These are phyloP conservation scores for Eutypa lata DNA, from an alignment of 2,329 filamentous ascomycete species.

Conservation along the genomic window DNA sequence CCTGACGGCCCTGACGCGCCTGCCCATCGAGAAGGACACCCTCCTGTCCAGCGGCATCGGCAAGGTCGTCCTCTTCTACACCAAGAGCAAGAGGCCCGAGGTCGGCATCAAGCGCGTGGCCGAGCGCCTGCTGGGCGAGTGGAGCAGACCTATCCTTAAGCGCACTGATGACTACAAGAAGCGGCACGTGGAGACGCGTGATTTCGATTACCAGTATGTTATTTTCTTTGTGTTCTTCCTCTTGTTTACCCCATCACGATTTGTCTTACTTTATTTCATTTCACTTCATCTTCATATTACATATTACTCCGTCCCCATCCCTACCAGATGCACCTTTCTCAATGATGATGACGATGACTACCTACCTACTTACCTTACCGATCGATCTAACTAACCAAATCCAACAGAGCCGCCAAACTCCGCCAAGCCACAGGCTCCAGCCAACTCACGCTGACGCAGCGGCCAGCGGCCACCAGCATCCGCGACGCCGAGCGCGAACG, in stretches of 20 bases:
- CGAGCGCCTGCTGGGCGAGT: conserved; percentile 87
- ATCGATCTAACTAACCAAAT: background rate
- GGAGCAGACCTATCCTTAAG: conserved; percentile 92
- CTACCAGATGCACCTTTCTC: too few relatives aligned
- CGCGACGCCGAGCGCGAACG: conserved; percentile 54
- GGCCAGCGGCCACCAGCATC: conserved; percentile 20
- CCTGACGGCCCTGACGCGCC: conserved; percentile 72
- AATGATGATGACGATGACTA: too few relatives aligned
- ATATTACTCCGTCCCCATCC: too few relatives aligned
- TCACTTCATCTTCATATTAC: too few relatives aligned
- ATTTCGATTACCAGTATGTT: conserved; percentile 62
- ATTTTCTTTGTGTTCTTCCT: background rate
- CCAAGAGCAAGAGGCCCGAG: conserved; percentile 88
- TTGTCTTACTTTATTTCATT: too few relatives aligned
- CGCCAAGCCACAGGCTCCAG: conserved; percentile 39
- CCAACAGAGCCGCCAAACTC: conserved; percentile 48
- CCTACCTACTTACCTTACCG: background rate
- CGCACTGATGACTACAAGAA: conserved; percentile 94
- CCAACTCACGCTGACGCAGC: conserved; percentile 32
- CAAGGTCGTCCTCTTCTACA: conserved; percentile 96
- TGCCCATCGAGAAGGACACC: conserved; percentile 88
- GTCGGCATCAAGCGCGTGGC: conserved; percentile 88
- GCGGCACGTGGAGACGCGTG: conserved; percentile 62
- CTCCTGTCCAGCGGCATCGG: conserved; percentile 90
- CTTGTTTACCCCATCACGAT: background rate